Conservation (phyloP, 495 filamentous ascomycete species). For the Penicillium pulvis region DNA sequence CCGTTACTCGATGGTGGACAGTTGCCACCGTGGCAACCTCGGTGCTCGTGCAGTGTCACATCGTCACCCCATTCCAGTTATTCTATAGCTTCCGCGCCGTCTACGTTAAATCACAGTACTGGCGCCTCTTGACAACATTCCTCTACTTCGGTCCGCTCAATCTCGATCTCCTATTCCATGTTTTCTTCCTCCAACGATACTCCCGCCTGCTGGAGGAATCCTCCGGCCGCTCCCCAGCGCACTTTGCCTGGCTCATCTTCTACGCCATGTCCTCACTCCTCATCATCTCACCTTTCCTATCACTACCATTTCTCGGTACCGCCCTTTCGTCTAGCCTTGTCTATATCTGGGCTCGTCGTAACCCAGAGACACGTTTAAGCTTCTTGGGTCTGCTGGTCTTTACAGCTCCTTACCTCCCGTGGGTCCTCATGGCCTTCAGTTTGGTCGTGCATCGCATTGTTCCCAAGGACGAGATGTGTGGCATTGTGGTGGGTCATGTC, state of each 20-base stretch:
- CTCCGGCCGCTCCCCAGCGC: slow-evolving; percentile 82
- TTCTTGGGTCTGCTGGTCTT: slow-evolving; percentile 91
- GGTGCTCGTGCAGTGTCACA: slow-evolving; percentile 87
- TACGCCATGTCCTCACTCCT: slow-evolving; percentile 81
- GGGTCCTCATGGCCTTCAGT: slow-evolving; percentile 93
- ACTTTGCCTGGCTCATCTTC: slow-evolving; percentile 91
- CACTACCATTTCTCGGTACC: slow-evolving; percentile 88
- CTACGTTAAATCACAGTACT: slow-evolving; percentile 92
- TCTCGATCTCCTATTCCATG: slow-evolving; percentile 94
- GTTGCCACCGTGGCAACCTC: slow-evolving; percentile 87
- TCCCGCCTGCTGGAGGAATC: slow-evolving; percentile 94
- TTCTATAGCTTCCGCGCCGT: slow-evolving; percentile 96
- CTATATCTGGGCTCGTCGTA: slow-evolving; percentile 97
- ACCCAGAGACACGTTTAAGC: slow-evolving; percentile 87
- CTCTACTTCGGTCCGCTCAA: slow-evolving; percentile 95
- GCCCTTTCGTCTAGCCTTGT: slow-evolving; percentile 87
- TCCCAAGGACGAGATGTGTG: slow-evolving; percentile 95
- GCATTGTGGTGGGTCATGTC: slow-evolving; percentile 89
- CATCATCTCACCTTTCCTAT: slow-evolving; percentile 74
- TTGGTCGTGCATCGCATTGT: slow-evolving; percentile 80
- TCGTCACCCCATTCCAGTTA: slow-evolving; percentile 88
- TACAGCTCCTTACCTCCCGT: slow-evolving; percentile 90
- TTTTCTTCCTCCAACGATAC: slow-evolving; percentile 98
- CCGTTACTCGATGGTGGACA: slow-evolving; percentile 95
- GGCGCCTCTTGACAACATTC: slow-evolving; percentile 93